A percentile compares a stretch with the other conserved stretches of the same genome.
Conservation (phyloP, 2,329 filamentous ascomycete species). For the Claviceps maximensis region DNA sequence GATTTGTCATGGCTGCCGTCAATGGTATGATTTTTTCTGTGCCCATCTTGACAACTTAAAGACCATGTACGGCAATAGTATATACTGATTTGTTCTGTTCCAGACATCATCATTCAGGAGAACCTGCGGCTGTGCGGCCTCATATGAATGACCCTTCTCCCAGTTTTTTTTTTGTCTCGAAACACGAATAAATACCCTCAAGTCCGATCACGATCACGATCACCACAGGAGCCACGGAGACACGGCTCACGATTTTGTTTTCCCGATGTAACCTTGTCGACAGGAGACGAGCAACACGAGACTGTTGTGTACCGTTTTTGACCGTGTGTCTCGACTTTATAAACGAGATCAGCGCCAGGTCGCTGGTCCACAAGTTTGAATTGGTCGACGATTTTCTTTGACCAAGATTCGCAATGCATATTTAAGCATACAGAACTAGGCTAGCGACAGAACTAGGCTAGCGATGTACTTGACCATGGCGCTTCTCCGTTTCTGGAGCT, state of each 20-base stretch:
- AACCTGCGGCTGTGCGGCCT: slow-evolving; percentile 94
- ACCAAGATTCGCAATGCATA: neutral
- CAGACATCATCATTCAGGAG: slow-evolving; percentile 99
- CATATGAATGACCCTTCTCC: slow-evolving; percentile 51
- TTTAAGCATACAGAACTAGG: neutral
- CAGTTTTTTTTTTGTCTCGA: slow-evolving; percentile 15
- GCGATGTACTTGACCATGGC: neutral
- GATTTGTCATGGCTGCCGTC: slow-evolving; percentile 98
- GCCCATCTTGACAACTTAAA: neutral
- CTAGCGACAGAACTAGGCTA: neutral
- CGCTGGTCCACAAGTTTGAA: neutral
- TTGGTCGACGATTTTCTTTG: neutral
- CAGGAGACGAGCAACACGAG: slow-evolving; percentile 11
- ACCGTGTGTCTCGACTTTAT: neutral
- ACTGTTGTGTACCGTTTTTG: neutral
- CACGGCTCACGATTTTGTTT: slow-evolving; percentile 23
- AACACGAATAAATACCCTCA: slow-evolving; percentile 33
- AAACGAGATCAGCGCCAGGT: neutral
- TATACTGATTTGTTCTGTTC: slow-evolving; percentile 25
- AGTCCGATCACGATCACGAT: slow-evolving; percentile 29
- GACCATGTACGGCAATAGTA: neutral
- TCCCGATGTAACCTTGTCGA: slow-evolving; percentile 20
- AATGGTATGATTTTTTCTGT: slow-evolving; percentile 56
- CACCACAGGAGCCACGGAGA: slow-evolving; percentile 24
- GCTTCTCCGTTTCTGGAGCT: neutral